phyloP scores from a whole-genome alignment of 2,329 filamentous ascomycete species.

The Paecilomyces niveus region DNA sequence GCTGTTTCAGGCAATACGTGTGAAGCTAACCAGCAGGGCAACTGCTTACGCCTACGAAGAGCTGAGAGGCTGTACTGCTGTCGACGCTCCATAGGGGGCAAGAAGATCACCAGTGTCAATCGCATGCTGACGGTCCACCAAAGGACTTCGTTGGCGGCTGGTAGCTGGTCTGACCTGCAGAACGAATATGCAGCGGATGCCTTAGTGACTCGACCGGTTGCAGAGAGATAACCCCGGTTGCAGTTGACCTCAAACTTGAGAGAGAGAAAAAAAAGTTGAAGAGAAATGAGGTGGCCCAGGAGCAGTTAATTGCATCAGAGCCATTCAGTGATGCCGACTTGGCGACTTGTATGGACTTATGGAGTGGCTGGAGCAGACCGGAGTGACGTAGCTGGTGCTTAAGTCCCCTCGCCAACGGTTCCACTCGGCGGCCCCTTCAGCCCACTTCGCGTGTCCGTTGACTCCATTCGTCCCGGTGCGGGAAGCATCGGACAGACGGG shows the following conservation, averaged over 20 bases:
- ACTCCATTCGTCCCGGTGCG: background rate
- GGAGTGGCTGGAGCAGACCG: background rate
- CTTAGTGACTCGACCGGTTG: background rate
- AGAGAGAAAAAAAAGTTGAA: background rate
- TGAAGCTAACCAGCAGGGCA: background rate
- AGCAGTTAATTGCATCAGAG: background rate
- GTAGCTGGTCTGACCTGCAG: background rate
- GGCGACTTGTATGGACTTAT: background rate
- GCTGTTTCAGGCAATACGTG: background rate
- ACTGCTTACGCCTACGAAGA: background rate
- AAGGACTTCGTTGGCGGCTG: background rate
- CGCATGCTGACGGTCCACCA: background rate
- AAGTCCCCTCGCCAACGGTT: background rate
- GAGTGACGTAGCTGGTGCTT: background rate
- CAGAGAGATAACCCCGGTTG: too few relatives aligned
- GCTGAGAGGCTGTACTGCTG: background rate
- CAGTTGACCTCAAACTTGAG: background rate
- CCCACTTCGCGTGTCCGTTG: background rate
- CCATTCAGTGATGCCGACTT: background rate
- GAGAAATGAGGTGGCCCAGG: background rate
- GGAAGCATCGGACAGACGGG: background rate
- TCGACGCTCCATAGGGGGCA: background rate
- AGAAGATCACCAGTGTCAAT: background rate
- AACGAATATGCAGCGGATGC: background rate
- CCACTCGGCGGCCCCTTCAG: background rate